Evolutionary conservation across 2,329 filamentous ascomycete species (phyloP).

Genomic region (Claviceps purpurea): DNA sequence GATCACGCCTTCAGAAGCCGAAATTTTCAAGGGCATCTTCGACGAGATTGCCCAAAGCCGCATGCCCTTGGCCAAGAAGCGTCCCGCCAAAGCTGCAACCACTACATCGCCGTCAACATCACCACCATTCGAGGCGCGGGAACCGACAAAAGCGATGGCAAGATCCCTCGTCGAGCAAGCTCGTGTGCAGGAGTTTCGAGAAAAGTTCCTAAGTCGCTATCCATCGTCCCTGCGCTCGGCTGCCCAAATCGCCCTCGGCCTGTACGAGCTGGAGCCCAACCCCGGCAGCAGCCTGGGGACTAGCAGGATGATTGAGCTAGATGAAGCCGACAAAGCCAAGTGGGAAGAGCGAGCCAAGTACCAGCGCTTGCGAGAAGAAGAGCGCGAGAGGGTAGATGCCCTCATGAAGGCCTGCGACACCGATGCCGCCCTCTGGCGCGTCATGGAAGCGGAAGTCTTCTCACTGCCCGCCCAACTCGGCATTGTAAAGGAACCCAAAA

Average conservation of each 20-base stretch:
- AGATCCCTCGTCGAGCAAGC: constrained; percentile 21
- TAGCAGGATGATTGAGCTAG: constrained; percentile 16
- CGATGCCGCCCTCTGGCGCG: constrained; percentile 53
- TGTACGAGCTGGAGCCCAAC: constrained; percentile 22
- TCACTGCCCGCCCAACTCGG: constrained; percentile 42
- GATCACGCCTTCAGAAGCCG: constrained; percentile 43
- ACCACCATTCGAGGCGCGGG: not conserved
- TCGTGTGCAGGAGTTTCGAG: constrained; percentile 18
- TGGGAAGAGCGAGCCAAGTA: constrained; percentile 21
- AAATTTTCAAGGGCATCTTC: constrained; percentile 47
- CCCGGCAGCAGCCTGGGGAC: constrained; percentile 12
- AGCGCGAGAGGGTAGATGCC: constrained; percentile 37
- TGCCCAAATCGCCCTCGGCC: constrained; percentile 24
- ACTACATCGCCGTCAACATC: not conserved
- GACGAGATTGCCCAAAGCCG: constrained; percentile 26
- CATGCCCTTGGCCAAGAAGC: constrained; percentile 17
- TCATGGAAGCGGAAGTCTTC: constrained; percentile 56
- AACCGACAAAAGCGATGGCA: constrained; percentile 5
- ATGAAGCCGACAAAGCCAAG: constrained; percentile 18
- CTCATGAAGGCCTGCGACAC: constrained; percentile 41
- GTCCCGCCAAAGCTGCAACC: constrained; percentile 4
- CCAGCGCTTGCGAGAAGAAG: constrained; percentile 27
- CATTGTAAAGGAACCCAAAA: constrained; percentile 18
- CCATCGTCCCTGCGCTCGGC: constrained; percentile 25
- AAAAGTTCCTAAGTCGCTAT: constrained; percentile 24